phyloP scores from a whole-genome alignment of 2,329 filamentous ascomycete species.

The Talaromyces sp. region DNA sequence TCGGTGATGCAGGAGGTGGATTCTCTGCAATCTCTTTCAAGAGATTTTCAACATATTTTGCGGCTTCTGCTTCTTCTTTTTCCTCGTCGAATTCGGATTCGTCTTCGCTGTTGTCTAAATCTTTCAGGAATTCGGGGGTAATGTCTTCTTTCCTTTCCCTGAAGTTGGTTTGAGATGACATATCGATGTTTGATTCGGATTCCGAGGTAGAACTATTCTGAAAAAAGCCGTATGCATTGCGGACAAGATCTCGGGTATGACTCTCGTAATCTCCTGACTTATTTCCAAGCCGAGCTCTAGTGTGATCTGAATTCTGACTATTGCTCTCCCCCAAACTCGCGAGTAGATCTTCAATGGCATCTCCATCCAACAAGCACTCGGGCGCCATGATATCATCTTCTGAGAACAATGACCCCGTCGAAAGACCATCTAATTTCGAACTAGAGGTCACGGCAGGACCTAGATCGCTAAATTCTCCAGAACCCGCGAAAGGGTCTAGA shows the following conservation, averaged over 20 bases:
- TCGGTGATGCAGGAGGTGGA: background rate
- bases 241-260: background rate
- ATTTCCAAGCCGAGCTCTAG: background rate
- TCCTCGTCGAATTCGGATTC: conserved; percentile 11
- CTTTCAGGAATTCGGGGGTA: conserved; percentile 2
- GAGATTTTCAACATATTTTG: conserved; percentile 14
- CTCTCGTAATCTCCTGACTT: background rate
- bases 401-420: background rate
- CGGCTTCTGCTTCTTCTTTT: conserved; percentile 17
- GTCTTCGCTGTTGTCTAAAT: background rate
- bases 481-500: background rate
- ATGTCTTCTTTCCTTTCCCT: background rate
- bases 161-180: background rate
- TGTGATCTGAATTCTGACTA: background rate
- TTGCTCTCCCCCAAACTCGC: conserved; percentile 10
- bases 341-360: conserved; percentile 24
- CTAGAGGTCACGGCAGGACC: background rate
- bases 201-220: background rate
- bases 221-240: background rate
- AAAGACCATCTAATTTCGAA: background rate
- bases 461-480: background rate
- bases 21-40: conserved; percentile 10
- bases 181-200: background rate
- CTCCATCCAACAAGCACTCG: conserved; percentile 17
- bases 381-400: conserved; percentile 12